Conservation (phyloP, 2,329 filamentous ascomycete genomes). For the Polytolypa hystricis region DNA sequence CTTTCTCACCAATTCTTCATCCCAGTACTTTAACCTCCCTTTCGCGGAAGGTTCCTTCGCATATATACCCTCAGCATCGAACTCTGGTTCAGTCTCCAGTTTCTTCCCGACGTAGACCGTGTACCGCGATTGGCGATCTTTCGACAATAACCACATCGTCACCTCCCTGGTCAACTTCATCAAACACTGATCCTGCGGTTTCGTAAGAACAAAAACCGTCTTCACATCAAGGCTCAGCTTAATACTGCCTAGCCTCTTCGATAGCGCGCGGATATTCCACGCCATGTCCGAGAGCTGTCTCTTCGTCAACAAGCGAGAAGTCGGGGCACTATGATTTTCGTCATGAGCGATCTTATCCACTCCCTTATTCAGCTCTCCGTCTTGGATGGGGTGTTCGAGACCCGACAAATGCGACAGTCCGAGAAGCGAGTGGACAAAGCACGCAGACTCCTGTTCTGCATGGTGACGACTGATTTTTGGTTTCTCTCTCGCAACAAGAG, state of each 20-base stretch:
- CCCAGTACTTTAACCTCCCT: conserved; percentile 69
- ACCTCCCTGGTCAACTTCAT: conserved; percentile 68
- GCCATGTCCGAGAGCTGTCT: conserved; percentile 95
- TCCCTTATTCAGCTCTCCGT: conserved; percentile 14
- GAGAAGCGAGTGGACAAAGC: conserved; percentile 52
- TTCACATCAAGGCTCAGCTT: conserved; percentile 70
- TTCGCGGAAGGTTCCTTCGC: conserved; percentile 46
- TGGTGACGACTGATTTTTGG: conserved; percentile 27
- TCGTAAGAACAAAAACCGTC: conserved; percentile 79
- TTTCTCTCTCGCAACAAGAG: conserved; percentile 39
- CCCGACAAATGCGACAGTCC: conserved; percentile 19
- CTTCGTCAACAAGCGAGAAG: conserved; percentile 76
- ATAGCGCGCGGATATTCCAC: conserved; percentile 84
- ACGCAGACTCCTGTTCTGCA: conserved; percentile 37
- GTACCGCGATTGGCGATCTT: conserved; percentile 56
- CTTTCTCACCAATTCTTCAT: conserved; percentile 61
- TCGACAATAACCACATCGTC: conserved; percentile 66
- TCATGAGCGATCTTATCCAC: conserved; percentile 13
- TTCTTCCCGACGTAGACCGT: conserved; percentile 73
- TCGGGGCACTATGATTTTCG: conserved; percentile 18
- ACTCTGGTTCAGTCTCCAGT: conserved; percentile 58
- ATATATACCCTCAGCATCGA: conserved; percentile 60
- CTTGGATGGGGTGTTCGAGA: conserved; percentile 11
- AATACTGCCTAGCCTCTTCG: conserved; percentile 73
- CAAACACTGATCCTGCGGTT: conserved; percentile 75